Percentiles rank a stretch among this genome's conserved stretches.
Conservation (phyloP, 805 yeast species). For the Ogataea trehaloabstinens region DNA sequence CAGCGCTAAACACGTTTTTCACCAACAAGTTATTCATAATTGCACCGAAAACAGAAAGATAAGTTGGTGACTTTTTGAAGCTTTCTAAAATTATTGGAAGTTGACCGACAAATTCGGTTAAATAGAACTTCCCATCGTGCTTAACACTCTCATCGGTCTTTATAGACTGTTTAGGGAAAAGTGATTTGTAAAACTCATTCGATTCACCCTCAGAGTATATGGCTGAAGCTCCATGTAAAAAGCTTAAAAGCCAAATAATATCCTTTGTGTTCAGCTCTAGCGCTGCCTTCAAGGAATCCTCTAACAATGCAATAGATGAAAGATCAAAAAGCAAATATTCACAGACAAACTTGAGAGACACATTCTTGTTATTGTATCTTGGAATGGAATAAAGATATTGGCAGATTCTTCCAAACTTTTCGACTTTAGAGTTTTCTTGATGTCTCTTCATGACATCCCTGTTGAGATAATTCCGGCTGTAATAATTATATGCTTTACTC, state of each 20-base stretch:
- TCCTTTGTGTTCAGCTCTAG: constrained; percentile 24
- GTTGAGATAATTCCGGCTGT: constrained; percentile 15
- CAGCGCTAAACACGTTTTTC: constrained; percentile 14
- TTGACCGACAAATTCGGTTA: constrained; percentile 15
- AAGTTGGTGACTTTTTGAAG: constrained; percentile 8
- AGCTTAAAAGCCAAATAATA: constrained; percentile 36
- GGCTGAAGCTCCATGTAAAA: constrained; percentile 40
- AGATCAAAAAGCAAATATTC: constrained; percentile 44
- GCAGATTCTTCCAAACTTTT: constrained; percentile 25
- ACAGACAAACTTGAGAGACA: constrained; percentile 38
- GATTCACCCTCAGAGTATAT: constrained; percentile 29
- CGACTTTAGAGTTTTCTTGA: constrained; percentile 14
- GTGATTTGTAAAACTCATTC: constrained; percentile 15
- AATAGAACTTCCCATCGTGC: constrained; percentile 14
- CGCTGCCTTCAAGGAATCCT: constrained; percentile 29
- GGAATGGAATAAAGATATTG: constrained; percentile 35
- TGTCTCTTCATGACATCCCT: constrained; percentile 8
- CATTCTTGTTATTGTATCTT: constrained; percentile 28
- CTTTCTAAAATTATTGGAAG: constrained; percentile 21
- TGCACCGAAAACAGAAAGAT: constrained; percentile 9
- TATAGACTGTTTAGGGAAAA: constrained; percentile 16
- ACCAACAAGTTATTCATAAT: constrained; percentile 13
- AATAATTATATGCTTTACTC: constrained; percentile 29
- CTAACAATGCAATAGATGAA: constrained; percentile 33
- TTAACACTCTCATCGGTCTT: constrained; percentile 11